Base-by-base conservation (phyloP, 2,329 filamentous ascomycete genomes). In the Fusarium devonianum region DNA sequence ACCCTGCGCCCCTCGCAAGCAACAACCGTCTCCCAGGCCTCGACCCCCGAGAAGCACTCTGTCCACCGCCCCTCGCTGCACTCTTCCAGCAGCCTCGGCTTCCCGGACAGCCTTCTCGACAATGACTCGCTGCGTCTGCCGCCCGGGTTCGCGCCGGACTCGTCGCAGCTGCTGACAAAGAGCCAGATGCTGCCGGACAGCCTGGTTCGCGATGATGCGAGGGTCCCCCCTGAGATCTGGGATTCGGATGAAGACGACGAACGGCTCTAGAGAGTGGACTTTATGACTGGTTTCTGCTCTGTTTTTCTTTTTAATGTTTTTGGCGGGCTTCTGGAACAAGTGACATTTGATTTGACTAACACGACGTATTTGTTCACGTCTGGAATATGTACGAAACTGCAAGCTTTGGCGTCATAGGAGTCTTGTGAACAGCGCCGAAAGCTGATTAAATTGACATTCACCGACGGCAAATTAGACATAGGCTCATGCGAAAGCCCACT, bases 181-280 rank as follows among this genome's bases (percentile, higher is more conserved):
- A 82, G 79, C 53, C 80, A 83, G 66, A 75, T 81, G 69, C 66
- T 84, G 47, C 76, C 81, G 3, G 75, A 78, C 32, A 78, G 75
- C 49, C 66, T 78, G 45, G 16, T 77, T 7, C 57, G 65, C 21
- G 75, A 77, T 22, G 69, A 70, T 19, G 62, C 54, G 17, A 54
- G 64, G 28, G 60, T 60, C 17, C 68, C 68, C 5, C 65, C 64
- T 11, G 69, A 68, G 48, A 70, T 74, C 22, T 73, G 66, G 67
- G 73, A 74, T 52, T 75, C 70, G 28, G 71, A 75, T 7, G 68
- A 70, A 14, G 56, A 54, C 12, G 55, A 55, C 33, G 55, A 32
- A 23, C 49, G 37, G 32, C 48, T 66, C 25, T 65, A 57, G 52
- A 30, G 28, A 13, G 8, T 12, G 10, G 10, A 26, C 10, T 10